These are phyloP conservation scores for Cystobasidium tubakii DNA, from an alignment of 768 basidiomycete genomes.

Conservation along the genomic window DNA sequence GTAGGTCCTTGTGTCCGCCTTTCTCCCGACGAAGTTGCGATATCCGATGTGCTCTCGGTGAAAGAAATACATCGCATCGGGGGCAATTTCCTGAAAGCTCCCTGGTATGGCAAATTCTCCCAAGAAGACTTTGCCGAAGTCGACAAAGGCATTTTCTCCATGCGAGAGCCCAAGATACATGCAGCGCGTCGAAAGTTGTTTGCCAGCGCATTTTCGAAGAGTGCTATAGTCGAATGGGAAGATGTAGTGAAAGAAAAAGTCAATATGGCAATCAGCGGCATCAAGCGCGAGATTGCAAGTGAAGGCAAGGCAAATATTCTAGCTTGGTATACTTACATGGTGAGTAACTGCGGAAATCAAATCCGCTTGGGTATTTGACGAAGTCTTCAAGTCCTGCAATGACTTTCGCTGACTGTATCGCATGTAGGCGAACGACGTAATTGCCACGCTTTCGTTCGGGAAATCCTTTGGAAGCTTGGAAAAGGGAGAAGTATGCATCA, in stretches of 20 bases:
- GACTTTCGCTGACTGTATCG: too few species aligned
- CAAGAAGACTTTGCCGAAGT: neutral
- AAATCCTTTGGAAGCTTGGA: neutral
- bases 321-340: constrained; percentile 17
- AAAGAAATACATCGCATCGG: constrained; percentile 21
- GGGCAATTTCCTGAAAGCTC: neutral
- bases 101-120: constrained; percentile 11
- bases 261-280: neutral
- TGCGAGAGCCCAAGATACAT: constrained; percentile 5
- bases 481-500: neutral
- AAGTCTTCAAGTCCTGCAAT: too few species aligned
- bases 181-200: constrained; percentile 5
- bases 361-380: too few species aligned
- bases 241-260: neutral
- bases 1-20: neutral
- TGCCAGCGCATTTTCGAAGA: neutral
- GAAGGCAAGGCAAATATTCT: neutral
- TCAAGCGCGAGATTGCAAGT: neutral
- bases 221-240: neutral
- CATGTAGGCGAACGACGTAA: constrained; percentile 7
- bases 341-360: neutral
- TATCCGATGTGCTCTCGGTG: neutral
- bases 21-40: constrained; percentile 9
- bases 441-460: constrained; percentile 1
- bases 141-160: constrained; percentile 6